Conservation (phyloP, 441 rosid species). For the Pelargonium cotyledonis region DNA sequence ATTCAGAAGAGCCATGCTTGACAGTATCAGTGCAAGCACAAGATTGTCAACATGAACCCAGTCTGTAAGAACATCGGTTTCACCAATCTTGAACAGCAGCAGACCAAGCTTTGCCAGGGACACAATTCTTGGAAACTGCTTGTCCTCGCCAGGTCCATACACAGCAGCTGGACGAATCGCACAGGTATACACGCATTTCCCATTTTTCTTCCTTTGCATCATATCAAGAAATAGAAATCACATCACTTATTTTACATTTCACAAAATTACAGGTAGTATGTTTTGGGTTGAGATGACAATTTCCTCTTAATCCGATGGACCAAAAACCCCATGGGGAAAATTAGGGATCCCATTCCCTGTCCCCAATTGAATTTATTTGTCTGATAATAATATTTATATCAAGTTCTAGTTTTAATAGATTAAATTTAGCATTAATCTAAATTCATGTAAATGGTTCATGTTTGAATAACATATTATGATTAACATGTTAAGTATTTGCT, state of each 20-base stretch:
- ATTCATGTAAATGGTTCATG: too few species aligned
- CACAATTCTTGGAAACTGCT: constrained; percentile 81
- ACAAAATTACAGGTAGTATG: neutral
- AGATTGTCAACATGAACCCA: constrained; percentile 88
- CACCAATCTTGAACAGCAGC: constrained; percentile 58
- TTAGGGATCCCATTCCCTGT: too few species aligned
- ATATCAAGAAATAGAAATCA: neutral
- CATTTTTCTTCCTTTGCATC: constrained; percentile 37
- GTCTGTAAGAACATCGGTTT: constrained; percentile 59
- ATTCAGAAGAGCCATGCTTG: constrained; percentile 91
- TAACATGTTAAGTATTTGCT: too few species aligned
- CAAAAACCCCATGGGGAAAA: too few species aligned
- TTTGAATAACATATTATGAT: too few species aligned
- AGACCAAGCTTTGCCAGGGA: constrained; percentile 66
- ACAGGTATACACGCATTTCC: constrained; percentile 61
- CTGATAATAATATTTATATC: too few species aligned
- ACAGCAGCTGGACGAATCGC: constrained; percentile 90
- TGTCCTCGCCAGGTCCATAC: constrained; percentile 89
- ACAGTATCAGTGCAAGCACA: constrained; percentile 66
- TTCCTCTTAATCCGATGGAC: too few species aligned
- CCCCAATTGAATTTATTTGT: too few species aligned
- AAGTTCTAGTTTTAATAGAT: too few species aligned
- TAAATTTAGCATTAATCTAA: too few species aligned
- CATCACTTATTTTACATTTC: constrained; percentile 7
- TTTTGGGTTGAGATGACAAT: too few species aligned